Conservation (phyloP, 108 stramenopile species). For the Stephanodiscus minutulus region DNA sequence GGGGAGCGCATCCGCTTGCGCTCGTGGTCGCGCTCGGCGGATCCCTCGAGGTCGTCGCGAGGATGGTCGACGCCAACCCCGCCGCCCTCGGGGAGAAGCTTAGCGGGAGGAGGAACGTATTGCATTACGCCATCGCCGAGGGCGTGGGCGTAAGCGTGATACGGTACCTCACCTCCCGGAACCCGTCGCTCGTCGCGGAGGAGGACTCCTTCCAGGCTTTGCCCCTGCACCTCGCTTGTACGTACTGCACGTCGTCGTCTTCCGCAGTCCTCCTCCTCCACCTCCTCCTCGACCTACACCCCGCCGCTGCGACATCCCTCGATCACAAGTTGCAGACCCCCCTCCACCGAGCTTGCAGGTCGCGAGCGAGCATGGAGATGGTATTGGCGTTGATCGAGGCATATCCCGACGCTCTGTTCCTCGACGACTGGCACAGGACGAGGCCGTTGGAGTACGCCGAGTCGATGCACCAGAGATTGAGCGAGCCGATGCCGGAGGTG, state of each 20-base stretch:
- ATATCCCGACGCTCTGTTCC: conserved; percentile 25
- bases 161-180: conserved; percentile 15
- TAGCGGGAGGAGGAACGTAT: conserved; percentile 26
- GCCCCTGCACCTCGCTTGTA: conserved; percentile 38
- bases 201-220: conserved; percentile 30
- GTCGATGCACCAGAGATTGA: conserved; percentile 34
- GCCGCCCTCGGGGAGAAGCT: conserved; percentile 28
- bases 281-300: conserved; percentile 16
- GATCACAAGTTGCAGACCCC: conserved; percentile 39
- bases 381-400: conserved; percentile 25
- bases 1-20: conserved; percentile 20
- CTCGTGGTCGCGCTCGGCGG: conserved; percentile 39
- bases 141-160: conserved; percentile 34
- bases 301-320: conserved; percentile 21
- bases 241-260: conserved; percentile 22
- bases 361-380: conserved; percentile 25
- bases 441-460: conserved; percentile 33
- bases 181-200: conserved; percentile 19
- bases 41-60: conserved; percentile 23
- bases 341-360: conserved; percentile 39
- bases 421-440: conserved; percentile 22
- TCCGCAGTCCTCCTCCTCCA: conserved; percentile 13
- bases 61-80: conserved; percentile 32
- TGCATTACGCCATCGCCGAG: conserved; percentile 37
- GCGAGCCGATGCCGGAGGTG: conserved; percentile 27